phyloP scores from a whole-genome alignment of 2,329 filamentous ascomycete species.

The Trichoderma guizhouense region DNA sequence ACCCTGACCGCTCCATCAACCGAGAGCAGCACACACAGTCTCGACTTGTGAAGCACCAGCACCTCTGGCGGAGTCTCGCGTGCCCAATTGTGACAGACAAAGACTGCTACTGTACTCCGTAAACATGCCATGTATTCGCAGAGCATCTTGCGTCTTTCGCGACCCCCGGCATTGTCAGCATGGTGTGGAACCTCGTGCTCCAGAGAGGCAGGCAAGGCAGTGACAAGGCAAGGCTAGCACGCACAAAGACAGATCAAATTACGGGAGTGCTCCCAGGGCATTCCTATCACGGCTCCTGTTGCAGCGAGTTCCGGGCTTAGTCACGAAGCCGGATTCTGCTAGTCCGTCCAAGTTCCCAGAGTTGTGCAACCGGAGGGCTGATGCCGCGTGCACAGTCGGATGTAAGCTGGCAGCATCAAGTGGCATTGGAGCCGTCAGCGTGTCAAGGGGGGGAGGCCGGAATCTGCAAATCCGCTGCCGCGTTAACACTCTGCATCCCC shows the following conservation, averaged over 20 bases:
- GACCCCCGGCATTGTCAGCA: neutral
- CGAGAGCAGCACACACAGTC: neutral
- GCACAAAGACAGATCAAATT: neutral
- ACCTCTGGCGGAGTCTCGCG: neutral
- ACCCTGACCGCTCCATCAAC: neutral
- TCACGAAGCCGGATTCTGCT: neutral
- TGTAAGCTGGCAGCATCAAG: neutral
- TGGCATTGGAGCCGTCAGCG: neutral
- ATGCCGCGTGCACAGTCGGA: neutral
- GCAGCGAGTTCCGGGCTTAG: neutral
- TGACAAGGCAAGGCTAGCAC: neutral
- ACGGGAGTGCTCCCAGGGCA: neutral
- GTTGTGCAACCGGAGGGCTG: neutral
- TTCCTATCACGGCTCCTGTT: neutral
- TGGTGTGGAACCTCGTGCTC: neutral
- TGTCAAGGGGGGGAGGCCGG: neutral
- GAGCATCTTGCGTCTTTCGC: neutral
- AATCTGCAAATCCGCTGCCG: neutral
- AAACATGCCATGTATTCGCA: neutral
- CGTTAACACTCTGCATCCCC: neutral
- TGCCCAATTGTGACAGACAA: neutral
- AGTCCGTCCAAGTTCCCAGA: neutral
- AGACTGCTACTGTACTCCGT: neutral
- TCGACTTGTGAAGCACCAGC: neutral
- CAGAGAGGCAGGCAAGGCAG: neutral